phyloP scores from a whole-genome alignment of 2,329 filamentous ascomycete genomes.

The Aciculosporium take region DNA sequence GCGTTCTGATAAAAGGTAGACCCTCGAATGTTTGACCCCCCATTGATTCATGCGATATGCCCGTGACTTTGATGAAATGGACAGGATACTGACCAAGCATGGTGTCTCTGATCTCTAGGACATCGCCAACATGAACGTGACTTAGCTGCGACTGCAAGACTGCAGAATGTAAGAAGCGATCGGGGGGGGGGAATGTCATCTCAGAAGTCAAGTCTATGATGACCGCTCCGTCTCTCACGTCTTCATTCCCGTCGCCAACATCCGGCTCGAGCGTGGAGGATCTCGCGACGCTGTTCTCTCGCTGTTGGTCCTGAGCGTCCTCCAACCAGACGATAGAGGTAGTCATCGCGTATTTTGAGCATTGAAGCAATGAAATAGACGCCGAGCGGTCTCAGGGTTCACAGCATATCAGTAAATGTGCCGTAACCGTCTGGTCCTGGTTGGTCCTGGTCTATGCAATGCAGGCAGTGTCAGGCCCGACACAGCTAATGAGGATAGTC shows the following conservation, averaged over 20 bases:
- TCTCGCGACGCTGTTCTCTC: constrained; percentile 1
- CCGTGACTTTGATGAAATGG: constrained; percentile 27
- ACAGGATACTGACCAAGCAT: constrained; percentile 13
- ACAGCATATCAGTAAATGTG: background rate
- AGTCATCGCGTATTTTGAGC: background rate
- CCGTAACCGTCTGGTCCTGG: too few species aligned
- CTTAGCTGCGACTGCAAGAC: background rate
- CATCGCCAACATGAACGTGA: constrained; percentile 11
- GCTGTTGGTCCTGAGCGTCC: background rate
- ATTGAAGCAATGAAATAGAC: background rate
- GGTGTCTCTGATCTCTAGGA: constrained; percentile 16
- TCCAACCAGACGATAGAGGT: background rate
- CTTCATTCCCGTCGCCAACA: background rate
- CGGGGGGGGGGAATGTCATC: background rate
- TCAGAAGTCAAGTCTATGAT: constrained; percentile 1
- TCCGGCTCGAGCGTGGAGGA: constrained; percentile 13
- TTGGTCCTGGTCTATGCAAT: too few species aligned
- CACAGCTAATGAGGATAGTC: too few species aligned
- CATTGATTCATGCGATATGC: constrained; percentile 20
- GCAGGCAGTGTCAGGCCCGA: background rate
- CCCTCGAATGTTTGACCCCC: constrained; percentile 22
- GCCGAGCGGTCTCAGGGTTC: too few species aligned
- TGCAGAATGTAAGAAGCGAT: background rate
- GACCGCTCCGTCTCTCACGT: background rate
- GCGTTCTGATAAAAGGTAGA: constrained; percentile 21